Evolutionary conservation across 139 green algal genomes (phyloP).

Genomic region (Chlamydomonas urium): DNA sequence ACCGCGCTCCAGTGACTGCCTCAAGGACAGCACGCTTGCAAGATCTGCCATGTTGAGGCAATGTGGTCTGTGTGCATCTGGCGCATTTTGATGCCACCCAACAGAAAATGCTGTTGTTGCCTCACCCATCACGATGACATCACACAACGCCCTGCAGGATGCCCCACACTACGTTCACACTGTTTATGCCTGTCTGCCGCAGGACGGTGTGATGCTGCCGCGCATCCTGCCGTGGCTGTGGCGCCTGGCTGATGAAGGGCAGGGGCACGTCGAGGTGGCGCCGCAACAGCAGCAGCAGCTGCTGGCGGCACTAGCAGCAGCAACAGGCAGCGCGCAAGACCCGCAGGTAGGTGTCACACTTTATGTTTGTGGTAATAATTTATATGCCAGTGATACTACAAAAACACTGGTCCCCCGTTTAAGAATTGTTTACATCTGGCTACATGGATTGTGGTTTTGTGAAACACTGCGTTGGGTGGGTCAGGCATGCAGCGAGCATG

Average conservation of each 20-base stretch:
- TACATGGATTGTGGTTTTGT: too few species aligned
- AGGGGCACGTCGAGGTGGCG: background rate
- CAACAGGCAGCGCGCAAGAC: too few species aligned
- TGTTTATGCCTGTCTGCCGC: background rate
- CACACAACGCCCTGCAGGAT: background rate
- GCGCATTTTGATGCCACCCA: background rate
- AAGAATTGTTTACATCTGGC: too few species aligned
- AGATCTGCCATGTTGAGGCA: background rate
- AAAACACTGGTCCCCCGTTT: too few species aligned
- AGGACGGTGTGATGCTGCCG: background rate
- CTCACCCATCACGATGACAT: background rate
- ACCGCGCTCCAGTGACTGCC: too few species aligned
- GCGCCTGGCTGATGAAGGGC: conserved; percentile 8
- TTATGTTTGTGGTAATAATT: too few species aligned
- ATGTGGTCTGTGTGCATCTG: background rate
- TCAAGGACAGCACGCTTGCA: background rate
- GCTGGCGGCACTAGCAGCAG: background rate
- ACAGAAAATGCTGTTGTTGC: background rate
- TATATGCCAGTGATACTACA: too few species aligned
- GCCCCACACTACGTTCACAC: background rate
- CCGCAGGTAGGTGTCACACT: too few species aligned
- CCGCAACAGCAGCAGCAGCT: background rate
- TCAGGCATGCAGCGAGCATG: too few species aligned
- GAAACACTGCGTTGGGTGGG: too few species aligned
- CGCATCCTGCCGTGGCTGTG: conserved; percentile 13